Percentiles rank a stretch among this genome's conserved stretches.
Evolutionary conservation across 2,329 filamentous ascomycete species (phyloP).

Genomic region (Neofusicoccum parvum): DNA sequence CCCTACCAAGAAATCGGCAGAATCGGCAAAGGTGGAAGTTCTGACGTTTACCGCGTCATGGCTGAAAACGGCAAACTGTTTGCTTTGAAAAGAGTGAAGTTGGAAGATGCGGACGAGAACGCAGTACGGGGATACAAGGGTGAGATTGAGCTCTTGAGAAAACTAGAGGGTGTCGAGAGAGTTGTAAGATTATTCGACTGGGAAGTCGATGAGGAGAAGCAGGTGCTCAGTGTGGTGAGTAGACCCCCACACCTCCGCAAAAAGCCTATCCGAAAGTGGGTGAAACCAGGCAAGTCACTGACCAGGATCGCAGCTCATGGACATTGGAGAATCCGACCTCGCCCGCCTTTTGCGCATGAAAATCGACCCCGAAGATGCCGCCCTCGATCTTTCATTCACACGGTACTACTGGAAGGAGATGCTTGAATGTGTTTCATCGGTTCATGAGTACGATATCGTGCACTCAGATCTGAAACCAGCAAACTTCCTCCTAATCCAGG

Average conservation of each 20-base stretch:
- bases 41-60: constrained; percentile 93
- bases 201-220: constrained; percentile 90
- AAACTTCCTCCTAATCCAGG: constrained; percentile 92
- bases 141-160: constrained; percentile 88
- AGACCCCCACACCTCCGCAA: not conserved
- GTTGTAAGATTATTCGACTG: constrained; percentile 91
- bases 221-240: constrained; percentile 80
- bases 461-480: constrained; percentile 97
- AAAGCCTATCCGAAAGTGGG: not conserved
- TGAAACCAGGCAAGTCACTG: not conserved
- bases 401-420: constrained; percentile 99
- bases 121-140: constrained; percentile 88
- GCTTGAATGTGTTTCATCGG: constrained; percentile 89
- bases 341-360: constrained; percentile 78
- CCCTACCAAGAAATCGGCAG: constrained; percentile 87
- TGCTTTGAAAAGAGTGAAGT: constrained; percentile 87
- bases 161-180: constrained; percentile 79
- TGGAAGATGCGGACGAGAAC: constrained; percentile 84
- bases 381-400: constrained; percentile 85
- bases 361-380: constrained; percentile 60
- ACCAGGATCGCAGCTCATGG: constrained; percentile 71
- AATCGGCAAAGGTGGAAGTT: constrained; percentile 88
- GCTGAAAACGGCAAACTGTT: constrained; percentile 96
- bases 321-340: constrained; percentile 92
- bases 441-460: constrained; percentile 89